phyloP scores from a whole-genome alignment of 805 yeast species.

The Saturnispora ahearnii region DNA sequence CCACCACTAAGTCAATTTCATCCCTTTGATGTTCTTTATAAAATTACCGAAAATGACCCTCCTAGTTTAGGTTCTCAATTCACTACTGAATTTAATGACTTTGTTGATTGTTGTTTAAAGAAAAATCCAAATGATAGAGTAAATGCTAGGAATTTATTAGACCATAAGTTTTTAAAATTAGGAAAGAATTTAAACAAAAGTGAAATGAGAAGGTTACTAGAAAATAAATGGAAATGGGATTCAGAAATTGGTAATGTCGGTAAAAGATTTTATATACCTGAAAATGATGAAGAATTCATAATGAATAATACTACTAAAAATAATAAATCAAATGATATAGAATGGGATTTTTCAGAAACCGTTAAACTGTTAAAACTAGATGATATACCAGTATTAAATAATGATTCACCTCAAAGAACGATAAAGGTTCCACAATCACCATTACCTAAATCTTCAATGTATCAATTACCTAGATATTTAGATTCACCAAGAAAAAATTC shows the following conservation, averaged over 20 bases:
- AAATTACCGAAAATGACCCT: conserved; percentile 41
- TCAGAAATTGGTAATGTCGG: conserved; percentile 24
- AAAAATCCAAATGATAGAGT: conserved; percentile 65
- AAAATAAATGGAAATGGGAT: conserved; percentile 37
- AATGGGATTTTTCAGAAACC: not conserved
- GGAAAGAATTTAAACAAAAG: conserved; percentile 30
- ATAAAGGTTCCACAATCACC: conserved; percentile 19
- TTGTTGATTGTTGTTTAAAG: conserved; percentile 59
- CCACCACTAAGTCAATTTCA: conserved; percentile 56
- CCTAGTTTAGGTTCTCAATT: conserved; percentile 33
- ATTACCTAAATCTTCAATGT: not conserved
- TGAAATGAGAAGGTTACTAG: conserved; percentile 31
- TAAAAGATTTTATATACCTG: conserved; percentile 29
- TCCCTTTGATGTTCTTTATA: conserved; percentile 47
- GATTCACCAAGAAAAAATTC: conserved; percentile 10
- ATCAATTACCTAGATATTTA: conserved; percentile 1
- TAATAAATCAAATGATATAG: not conserved
- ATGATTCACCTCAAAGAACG: conserved; percentile 5
- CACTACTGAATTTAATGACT: conserved; percentile 46
- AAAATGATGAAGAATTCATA: not conserved
- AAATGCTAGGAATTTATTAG: conserved; percentile 49
- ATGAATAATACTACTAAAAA: not conserved
- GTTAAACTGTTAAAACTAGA: not conserved
- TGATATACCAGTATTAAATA: conserved; percentile 1
- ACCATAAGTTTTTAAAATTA: conserved; percentile 49